phyloP scores from a whole-genome alignment of 768 basidiomycete species.

The Tricholoma flavovirens region DNA sequence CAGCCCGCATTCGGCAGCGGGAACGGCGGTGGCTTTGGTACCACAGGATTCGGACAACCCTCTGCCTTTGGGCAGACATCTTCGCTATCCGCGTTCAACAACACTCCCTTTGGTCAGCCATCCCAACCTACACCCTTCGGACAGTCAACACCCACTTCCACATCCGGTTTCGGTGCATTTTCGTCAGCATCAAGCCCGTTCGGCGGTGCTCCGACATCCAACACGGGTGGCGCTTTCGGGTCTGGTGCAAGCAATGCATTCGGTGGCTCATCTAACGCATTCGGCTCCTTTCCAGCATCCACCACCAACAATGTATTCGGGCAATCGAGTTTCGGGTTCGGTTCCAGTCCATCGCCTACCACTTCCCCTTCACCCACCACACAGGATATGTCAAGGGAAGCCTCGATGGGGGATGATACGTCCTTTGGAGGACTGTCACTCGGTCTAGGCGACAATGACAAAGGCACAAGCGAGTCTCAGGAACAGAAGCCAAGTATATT shows the following conservation, averaged over 20 bases:
- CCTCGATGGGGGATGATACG: slow-evolving; percentile 40
- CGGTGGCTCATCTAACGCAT: slow-evolving; percentile 5
- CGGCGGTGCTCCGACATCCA: slow-evolving; percentile 14
- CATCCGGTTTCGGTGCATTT: slow-evolving; percentile 16
- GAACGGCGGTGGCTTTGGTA: slow-evolving; percentile 6
- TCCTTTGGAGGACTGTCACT: slow-evolving; percentile 33
- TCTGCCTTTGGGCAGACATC: slow-evolving; percentile 24
- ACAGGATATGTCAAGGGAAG: slow-evolving; percentile 36
- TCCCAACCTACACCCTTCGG: slow-evolving; percentile 12
- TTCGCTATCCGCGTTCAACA: slow-evolving; percentile 4
- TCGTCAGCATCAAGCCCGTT: slow-evolving; percentile 6
- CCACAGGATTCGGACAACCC: slow-evolving; percentile 23
- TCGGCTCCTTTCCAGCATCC: slow-evolving; percentile 15
- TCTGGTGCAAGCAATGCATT: slow-evolving; percentile 13
- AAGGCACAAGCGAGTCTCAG: slow-evolving; percentile 17
- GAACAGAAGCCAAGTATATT: slow-evolving; percentile 25
- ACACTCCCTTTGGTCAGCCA: slow-evolving; percentile 22
- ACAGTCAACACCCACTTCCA: not conserved
- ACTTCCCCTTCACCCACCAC: not conserved
- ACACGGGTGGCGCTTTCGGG: slow-evolving; percentile 11
- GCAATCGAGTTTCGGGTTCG: slow-evolving; percentile 21
- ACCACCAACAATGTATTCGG: slow-evolving; percentile 21
- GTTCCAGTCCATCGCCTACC: slow-evolving; percentile 11
- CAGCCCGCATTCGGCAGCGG: slow-evolving; percentile 12
- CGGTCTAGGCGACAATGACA: slow-evolving; percentile 23